Percentiles rank a stretch among this genome's conserved stretches.
phyloP scores from a whole-genome alignment of 352 stramenopile genomes.

The Globisporangium uncinulatum region DNA sequence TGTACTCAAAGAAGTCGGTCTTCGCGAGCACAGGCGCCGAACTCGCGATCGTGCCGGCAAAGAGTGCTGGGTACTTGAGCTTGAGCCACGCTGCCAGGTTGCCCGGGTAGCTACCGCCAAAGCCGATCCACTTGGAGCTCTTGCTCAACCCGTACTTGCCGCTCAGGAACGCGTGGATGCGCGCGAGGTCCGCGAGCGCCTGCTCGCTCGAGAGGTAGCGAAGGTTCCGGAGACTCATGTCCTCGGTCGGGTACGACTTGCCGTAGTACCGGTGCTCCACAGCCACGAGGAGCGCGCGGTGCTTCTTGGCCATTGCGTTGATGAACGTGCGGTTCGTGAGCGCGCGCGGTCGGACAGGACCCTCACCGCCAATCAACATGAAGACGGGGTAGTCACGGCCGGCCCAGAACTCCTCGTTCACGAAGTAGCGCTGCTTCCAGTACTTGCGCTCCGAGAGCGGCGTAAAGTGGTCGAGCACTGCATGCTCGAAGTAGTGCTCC shows the following conservation, averaged over 20 bases:
- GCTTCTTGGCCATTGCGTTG: conserved; percentile 67
- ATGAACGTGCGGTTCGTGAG: conserved; percentile 77
- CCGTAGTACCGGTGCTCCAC: conserved; percentile 97
- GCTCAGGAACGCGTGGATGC: conserved; percentile 80
- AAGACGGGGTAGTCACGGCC: conserved; percentile 78
- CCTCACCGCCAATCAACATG: conserved; percentile 82
- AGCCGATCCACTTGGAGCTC: conserved; percentile 85
- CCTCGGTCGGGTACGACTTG: conserved; percentile 81
- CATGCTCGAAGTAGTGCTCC: conserved; percentile 54
- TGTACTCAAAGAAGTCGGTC: conserved; percentile 83
- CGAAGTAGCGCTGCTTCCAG: conserved; percentile 88
- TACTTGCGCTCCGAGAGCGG: conserved; percentile 48
- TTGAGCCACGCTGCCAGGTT: conserved; percentile 92
- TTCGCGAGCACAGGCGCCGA: conserved; percentile 87
- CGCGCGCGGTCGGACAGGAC: conserved; percentile 43
- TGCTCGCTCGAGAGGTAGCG: conserved; percentile 86
- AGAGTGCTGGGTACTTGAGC: conserved; percentile 90
- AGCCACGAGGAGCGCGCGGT: conserved; percentile 77
- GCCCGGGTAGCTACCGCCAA: conserved; percentile 94
- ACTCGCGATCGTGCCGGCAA: conserved; percentile 89
- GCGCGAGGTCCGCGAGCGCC: conserved; percentile 89
- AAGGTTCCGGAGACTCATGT: conserved; percentile 80
- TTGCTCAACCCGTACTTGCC: conserved; percentile 58
- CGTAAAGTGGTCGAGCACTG: conserved; percentile 68
- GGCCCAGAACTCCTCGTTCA: conserved; percentile 87